These are phyloP conservation scores for Quercus parvula DNA, from an alignment of 306 rosid species.

Conservation along the genomic window DNA sequence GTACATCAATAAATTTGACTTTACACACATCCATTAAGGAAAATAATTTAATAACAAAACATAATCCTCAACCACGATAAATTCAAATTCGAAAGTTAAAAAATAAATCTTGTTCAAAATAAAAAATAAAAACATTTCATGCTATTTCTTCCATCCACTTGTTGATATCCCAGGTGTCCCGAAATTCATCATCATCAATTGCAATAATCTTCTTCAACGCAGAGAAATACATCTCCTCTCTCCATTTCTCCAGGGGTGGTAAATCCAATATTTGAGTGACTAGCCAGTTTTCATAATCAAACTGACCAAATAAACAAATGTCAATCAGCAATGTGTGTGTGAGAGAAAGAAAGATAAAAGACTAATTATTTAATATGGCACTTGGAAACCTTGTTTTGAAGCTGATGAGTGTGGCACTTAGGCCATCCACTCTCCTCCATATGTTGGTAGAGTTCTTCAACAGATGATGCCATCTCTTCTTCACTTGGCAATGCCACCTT, in stretches of 20 bases:
- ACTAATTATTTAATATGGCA: background rate
- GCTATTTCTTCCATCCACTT: background rate
- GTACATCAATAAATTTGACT: no score
- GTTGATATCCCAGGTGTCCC: background rate
- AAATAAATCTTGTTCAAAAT: no score
- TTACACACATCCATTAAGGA: no score
- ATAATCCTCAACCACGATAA: no score
- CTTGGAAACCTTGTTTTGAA: background rate
- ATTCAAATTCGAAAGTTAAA: no score
- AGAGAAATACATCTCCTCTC: background rate
- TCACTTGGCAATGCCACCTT: background rate
- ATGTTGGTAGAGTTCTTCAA: background rate
- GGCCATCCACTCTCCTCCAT: background rate
- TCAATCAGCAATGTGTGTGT: background rate
- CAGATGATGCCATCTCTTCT: background rate
- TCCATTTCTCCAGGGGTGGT: background rate
- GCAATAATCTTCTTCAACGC: background rate
- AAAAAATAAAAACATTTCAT: no score
- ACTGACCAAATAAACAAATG: background rate
- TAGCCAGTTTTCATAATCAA: background rate
- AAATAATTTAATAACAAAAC: no score
- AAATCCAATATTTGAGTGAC: background rate
- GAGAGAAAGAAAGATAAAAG: background rate
- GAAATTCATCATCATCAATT: background rate
- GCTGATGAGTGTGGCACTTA: background rate